These are phyloP conservation scores for Hymenoscyphus fraxineus DNA, from an alignment of 2,329 filamentous ascomycete genomes.

Conservation along the genomic window DNA sequence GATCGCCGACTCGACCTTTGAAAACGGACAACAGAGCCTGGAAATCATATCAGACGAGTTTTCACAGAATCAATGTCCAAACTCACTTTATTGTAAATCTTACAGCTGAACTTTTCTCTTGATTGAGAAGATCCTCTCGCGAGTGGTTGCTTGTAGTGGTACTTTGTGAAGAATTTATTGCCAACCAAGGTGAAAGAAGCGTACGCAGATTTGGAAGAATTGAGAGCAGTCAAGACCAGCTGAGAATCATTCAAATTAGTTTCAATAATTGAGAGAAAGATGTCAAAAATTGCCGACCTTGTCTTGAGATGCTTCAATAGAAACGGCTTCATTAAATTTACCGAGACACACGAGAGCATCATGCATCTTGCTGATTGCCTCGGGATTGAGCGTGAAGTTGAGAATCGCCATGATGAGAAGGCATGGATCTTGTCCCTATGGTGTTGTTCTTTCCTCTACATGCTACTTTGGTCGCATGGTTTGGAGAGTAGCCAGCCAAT, in stretches of 20 bases:
- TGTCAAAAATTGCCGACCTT: conserved; percentile 20
- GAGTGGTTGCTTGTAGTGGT: conserved; percentile 55
- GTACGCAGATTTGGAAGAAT: conserved; percentile 78
- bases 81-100: conserved; percentile 65
- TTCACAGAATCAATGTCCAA: neutral
- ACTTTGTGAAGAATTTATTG: conserved; percentile 68
- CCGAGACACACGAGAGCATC: conserved; percentile 70
- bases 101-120: conserved; percentile 63
- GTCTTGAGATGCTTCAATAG: conserved; percentile 51
- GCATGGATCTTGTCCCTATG: neutral
- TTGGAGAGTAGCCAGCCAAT: neutral
- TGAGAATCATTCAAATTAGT: conserved; percentile 34
- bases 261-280: neutral
- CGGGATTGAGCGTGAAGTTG: conserved; percentile 69
- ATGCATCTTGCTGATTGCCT: conserved; percentile 66
- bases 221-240: conserved; percentile 72
- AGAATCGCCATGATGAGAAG: conserved; percentile 53
- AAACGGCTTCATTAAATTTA: conserved; percentile 78
- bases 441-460: neutral
- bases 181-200: conserved; percentile 66
- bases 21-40: conserved; percentile 71
- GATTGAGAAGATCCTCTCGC: conserved; percentile 16
- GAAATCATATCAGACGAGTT: conserved; percentile 3
- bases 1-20: conserved; percentile 61
- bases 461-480: neutral